These are phyloP conservation scores for Nidula niveotomentosa DNA, from an alignment of 1,284 basidiomycete genomes.

Conservation along the genomic window DNA sequence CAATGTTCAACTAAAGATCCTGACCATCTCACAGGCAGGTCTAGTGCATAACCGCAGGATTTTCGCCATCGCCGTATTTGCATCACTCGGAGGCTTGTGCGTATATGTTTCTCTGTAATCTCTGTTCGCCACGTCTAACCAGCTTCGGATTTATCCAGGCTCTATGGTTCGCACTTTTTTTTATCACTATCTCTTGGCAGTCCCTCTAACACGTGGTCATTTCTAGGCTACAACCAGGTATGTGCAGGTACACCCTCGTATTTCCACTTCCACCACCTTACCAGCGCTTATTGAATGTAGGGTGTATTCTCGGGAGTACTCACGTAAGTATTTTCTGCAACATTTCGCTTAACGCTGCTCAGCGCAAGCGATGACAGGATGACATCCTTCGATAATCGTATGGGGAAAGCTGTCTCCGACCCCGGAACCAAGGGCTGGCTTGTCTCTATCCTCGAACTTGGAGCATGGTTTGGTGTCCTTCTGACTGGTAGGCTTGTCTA, in stretches of 20 bases:
- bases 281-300: conserved; percentile 23
- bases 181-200: background rate
- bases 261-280: background rate
- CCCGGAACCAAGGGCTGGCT: conserved; percentile 64
- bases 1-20: too few species aligned
- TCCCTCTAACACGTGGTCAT: background rate
- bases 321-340: conserved; percentile 29
- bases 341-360: conserved; percentile 1
- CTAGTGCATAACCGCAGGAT: conserved; percentile 60
- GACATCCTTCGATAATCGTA: conserved; percentile 51
- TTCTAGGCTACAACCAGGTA: conserved; percentile 63
- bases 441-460: conserved; percentile 67
- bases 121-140: background rate
- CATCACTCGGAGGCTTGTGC: conserved; percentile 69
- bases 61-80: conserved; percentile 69
- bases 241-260: conserved; percentile 6
- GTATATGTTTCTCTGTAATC: conserved; percentile 18
- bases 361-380: conserved; percentile 36
- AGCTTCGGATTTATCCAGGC: conserved; percentile 24
- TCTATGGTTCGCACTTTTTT: conserved; percentile 42
- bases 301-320: conserved; percentile 77
- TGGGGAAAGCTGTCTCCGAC: conserved; percentile 52
- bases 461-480: conserved; percentile 75
- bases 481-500: conserved; percentile 36
- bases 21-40: conserved; percentile 41